These are phyloP conservation scores for Gremmenia infestans DNA, from an alignment of 2,329 filamentous ascomycete species.

Conservation along the genomic window DNA sequence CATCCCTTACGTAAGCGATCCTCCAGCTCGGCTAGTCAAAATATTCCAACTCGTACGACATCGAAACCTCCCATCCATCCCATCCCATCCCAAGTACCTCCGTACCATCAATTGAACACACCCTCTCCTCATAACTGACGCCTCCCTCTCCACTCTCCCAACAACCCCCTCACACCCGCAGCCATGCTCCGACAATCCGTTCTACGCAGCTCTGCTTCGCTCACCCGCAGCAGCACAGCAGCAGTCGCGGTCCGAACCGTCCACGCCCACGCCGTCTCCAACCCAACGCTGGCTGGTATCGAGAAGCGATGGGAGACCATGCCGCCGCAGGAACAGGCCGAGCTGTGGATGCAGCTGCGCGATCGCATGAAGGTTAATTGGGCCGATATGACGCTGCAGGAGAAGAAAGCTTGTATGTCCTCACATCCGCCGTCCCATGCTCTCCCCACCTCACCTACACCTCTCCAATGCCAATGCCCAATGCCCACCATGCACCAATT, in stretches of 20 bases:
- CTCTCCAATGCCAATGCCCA: neutral
- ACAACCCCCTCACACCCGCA: slow-evolving; percentile 2
- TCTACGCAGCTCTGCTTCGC: slow-evolving; percentile 1
- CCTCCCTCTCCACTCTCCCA: neutral
- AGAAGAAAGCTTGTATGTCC: slow-evolving; percentile 95
- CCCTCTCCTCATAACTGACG: neutral
- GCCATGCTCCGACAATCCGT: slow-evolving; percentile 19
- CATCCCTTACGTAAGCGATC: neutral
- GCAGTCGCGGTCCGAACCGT: slow-evolving; percentile 1
- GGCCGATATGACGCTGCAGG: slow-evolving; percentile 88
- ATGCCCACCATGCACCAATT: too few species aligned
- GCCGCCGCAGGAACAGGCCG: slow-evolving; percentile 98
- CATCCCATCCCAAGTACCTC: neutral
- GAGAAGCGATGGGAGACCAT: slow-evolving; percentile 99
- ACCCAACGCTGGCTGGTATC: slow-evolving; percentile 94
- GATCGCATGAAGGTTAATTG: slow-evolving; percentile 99
- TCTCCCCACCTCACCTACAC: neutral
- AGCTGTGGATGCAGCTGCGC: slow-evolving; percentile 96
- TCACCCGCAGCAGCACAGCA: too few species aligned
- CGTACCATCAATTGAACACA: neutral
- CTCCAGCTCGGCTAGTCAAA: neutral
- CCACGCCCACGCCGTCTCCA: slow-evolving; percentile 84
- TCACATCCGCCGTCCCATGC: neutral
- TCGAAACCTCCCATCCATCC: neutral
- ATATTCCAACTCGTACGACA: neutral